These are phyloP conservation scores for Vitis labrusca DNA, from an alignment of 164 flowering plant genomes.

Conservation along the genomic window DNA sequence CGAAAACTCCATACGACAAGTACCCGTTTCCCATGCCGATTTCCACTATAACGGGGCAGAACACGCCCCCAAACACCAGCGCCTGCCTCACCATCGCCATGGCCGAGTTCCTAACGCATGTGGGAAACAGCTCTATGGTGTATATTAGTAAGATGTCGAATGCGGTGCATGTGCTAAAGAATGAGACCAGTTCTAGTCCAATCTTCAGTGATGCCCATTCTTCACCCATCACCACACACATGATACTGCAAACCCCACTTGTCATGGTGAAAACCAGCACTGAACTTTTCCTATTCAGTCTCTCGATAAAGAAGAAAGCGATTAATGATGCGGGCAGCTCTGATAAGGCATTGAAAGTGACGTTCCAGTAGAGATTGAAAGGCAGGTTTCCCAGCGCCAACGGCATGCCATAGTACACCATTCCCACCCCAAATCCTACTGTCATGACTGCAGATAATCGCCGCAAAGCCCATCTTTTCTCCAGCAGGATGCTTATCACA, in stretches of 20 bases:
- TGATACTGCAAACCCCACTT: slow-evolving; percentile 47
- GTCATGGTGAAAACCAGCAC: slow-evolving; percentile 29
- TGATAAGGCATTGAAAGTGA: slow-evolving; percentile 52
- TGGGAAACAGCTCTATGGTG: slow-evolving; percentile 78
- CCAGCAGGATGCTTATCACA: slow-evolving; percentile 38
- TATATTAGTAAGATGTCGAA: slow-evolving; percentile 49
- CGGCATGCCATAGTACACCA: slow-evolving; percentile 74
- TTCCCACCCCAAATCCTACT: slow-evolving; percentile 55
- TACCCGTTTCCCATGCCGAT: not conserved
- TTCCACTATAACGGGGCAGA: no score
- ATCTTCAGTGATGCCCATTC: slow-evolving; percentile 25
- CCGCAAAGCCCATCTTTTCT: slow-evolving; percentile 45
- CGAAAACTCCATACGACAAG: not conserved
- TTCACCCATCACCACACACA: slow-evolving; percentile 18
- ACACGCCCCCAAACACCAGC: slow-evolving; percentile 41
- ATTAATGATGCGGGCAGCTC: slow-evolving; percentile 56
- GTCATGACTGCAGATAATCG: slow-evolving; percentile 42
- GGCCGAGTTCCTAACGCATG: slow-evolving; percentile 80
- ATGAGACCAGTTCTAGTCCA: slow-evolving; percentile 54
- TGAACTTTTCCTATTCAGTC: slow-evolving; percentile 28
- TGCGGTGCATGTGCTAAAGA: slow-evolving; percentile 54
- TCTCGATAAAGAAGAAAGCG: slow-evolving; percentile 39
- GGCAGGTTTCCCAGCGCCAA: slow-evolving; percentile 48
- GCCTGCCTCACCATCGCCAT: slow-evolving; percentile 70
- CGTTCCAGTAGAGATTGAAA: slow-evolving; percentile 51